These are phyloP conservation scores for Cutaneotrichosporon cutaneum DNA, from an alignment of 1,284 basidiomycete genomes.

Conservation along the genomic window DNA sequence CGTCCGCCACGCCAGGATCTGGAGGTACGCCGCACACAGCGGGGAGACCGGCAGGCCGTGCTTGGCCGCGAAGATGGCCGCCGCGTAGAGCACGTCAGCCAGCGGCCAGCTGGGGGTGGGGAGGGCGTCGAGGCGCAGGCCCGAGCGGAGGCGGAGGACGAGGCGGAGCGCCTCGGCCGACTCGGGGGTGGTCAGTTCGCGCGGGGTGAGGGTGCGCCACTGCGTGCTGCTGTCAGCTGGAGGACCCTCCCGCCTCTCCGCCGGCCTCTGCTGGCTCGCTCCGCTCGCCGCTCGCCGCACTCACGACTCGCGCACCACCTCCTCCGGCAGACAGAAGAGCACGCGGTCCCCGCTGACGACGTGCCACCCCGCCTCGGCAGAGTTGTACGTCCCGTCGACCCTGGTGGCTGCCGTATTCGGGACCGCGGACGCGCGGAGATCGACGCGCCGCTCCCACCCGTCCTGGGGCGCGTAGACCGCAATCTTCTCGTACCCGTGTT, in stretches of 20 bases:
- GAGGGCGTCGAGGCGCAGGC: background rate
- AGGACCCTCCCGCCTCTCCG: background rate
- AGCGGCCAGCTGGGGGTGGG: background rate
- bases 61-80: background rate
- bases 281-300: background rate
- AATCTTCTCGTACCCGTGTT: too few species aligned
- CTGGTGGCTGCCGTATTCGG: background rate
- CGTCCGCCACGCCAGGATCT: background rate
- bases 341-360: background rate
- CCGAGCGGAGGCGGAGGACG: background rate
- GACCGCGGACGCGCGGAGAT: background rate
- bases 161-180: background rate
- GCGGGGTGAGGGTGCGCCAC: background rate
- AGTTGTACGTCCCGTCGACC: background rate
- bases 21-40: background rate
- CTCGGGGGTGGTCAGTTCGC: background rate
- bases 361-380: background rate
- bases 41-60: background rate
- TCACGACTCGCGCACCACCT: conserved; percentile 2
- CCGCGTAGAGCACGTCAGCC: background rate
- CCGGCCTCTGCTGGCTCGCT: background rate
- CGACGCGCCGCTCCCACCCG: background rate
- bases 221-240: background rate
- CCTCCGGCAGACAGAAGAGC: background rate
- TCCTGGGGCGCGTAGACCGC: too few species aligned